Percentiles rank a stretch among this genome's conserved stretches.
phyloP scores from a whole-genome alignment of 1,284 basidiomycete species.

The Trichosporon inkin region DNA sequence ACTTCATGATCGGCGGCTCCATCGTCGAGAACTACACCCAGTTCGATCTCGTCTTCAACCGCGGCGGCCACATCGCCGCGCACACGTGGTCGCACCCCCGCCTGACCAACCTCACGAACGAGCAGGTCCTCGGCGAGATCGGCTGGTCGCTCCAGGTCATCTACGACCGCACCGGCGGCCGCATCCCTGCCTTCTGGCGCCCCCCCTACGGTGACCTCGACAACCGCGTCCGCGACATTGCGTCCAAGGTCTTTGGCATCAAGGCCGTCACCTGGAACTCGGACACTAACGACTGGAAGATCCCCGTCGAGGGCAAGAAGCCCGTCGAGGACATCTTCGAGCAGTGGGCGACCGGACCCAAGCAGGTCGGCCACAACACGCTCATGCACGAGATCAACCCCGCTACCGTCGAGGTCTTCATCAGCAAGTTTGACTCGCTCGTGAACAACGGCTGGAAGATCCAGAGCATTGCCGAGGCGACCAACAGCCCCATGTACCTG shows the following conservation, averaged over 20 bases:
- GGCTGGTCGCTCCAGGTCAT: slow-evolving; percentile 53
- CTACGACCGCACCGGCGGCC: slow-evolving; percentile 53
- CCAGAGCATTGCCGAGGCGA: slow-evolving; percentile 57
- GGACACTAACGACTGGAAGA: slow-evolving; percentile 49
- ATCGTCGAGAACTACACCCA: slow-evolving; percentile 31
- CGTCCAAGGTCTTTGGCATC: slow-evolving; percentile 50
- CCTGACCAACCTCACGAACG: slow-evolving; percentile 58
- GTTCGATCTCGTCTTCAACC: slow-evolving; percentile 24
- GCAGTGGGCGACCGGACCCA: slow-evolving; percentile 54
- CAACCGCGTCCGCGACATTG: slow-evolving; percentile 56
- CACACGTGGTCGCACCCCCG: slow-evolving; percentile 55
- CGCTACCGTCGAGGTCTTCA: slow-evolving; percentile 64
- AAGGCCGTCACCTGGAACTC: slow-evolving; percentile 52
- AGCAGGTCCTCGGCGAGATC: slow-evolving; percentile 56
- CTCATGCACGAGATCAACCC: slow-evolving; percentile 77
- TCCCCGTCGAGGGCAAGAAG: slow-evolving; percentile 17
- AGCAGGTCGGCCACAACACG: slow-evolving; percentile 68
- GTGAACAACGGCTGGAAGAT: slow-evolving; percentile 64
- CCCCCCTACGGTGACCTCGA: slow-evolving; percentile 53
- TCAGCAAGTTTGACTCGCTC: slow-evolving; percentile 63
- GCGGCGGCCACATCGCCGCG: slow-evolving; percentile 44
- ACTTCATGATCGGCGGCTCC: slow-evolving; percentile 57
- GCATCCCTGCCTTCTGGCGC: slow-evolving; percentile 48
- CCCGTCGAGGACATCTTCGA: slow-evolving; percentile 10
- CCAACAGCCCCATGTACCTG: slow-evolving; percentile 55